Evolutionary conservation across 345 rosid genomes (phyloP), one percentile per base, ranked within the genome.

Genomic region (Eutrema heterophyllum): DNA sequence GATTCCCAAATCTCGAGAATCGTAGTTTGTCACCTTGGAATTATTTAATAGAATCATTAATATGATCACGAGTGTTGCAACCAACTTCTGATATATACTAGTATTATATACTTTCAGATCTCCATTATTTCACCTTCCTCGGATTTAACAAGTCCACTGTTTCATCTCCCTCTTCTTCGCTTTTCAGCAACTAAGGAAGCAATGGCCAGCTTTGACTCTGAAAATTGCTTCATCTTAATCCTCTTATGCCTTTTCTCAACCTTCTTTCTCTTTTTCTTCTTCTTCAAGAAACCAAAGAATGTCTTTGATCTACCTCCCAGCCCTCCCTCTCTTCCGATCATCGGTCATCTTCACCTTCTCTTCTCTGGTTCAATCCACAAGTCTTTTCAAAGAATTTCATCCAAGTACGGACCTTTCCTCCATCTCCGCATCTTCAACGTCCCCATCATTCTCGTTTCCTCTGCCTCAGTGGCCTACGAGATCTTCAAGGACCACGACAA

Each of bases 401-500:
- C 52, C 8, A 43, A 62, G 38, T 44, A 62, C 11, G 67, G 67
- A 62, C 67, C 67, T 62, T 3, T 62, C 14, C 52, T 62, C 67
- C 52, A 62, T 62, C 67, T 62, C 39, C 52, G 67, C 38, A 44
- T 62, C 38, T 62, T 62, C 39, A 27, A 62, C 9, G 26, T 43
- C 52, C 67, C 39, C 33, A 27, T 62, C 12, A n/a, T 62, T 7
- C 67, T 62, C 14, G 52, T 44, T 14, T 43, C 67, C 24, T 62
- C 67, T 44, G 67, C 53, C 40, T 63, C 68, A n/a, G 26, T 63
- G 39, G 68, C 40, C 53, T 30, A 44, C 48, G 68, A 63, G 40
- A 63, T 63, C 53, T 63, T 63, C 53, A 63, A 45, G 48, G 65
- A 52, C 18, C 32, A 78, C 9, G 80, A 78, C 11, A 15, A 38